Evolutionary conservation across 768 basidiomycete species (phyloP).

Genomic region (Leucocoprinus sp.): DNA sequence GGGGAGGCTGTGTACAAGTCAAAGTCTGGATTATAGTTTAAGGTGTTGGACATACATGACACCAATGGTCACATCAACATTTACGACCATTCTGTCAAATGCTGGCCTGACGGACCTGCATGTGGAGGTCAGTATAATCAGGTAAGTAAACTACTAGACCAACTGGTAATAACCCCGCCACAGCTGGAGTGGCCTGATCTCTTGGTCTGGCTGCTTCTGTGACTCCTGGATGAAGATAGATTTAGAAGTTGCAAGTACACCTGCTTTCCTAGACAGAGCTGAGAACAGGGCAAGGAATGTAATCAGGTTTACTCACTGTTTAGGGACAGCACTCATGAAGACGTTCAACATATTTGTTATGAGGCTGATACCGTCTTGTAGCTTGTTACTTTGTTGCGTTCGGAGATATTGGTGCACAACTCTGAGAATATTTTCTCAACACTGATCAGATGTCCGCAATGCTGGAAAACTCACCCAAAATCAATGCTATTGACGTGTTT

Average conservation of each 20-base stretch:
- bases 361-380: slow-evolving; percentile 4
- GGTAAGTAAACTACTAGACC: neutral
- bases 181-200: slow-evolving; percentile 26
- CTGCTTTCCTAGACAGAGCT: slow-evolving; percentile 4
- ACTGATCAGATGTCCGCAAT: neutral
- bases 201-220: slow-evolving; percentile 1
- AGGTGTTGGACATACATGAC: slow-evolving; percentile 24
- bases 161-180: slow-evolving; percentile 39
- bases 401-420: slow-evolving; percentile 4
- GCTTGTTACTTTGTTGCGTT: neutral
- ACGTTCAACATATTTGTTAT: slow-evolving; percentile 27
- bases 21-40: neutral
- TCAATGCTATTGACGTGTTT: slow-evolving; percentile 19
- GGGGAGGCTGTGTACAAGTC: slow-evolving; percentile 18
- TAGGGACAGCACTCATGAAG: slow-evolving; percentile 25
- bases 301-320: slow-evolving; percentile 15
- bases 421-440: neutral
- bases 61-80: slow-evolving; percentile 35
- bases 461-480: slow-evolving; percentile 15
- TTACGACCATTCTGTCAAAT: slow-evolving; percentile 26
- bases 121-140: neutral
- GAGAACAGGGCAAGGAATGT: neutral
- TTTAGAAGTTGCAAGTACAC: slow-evolving; percentile 3
- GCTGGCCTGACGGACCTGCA: slow-evolving; percentile 36
- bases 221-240: slow-evolving; percentile 6